Base-by-base conservation (phyloP, 345 rosid genomes). In the Heritiera fomes region DNA sequence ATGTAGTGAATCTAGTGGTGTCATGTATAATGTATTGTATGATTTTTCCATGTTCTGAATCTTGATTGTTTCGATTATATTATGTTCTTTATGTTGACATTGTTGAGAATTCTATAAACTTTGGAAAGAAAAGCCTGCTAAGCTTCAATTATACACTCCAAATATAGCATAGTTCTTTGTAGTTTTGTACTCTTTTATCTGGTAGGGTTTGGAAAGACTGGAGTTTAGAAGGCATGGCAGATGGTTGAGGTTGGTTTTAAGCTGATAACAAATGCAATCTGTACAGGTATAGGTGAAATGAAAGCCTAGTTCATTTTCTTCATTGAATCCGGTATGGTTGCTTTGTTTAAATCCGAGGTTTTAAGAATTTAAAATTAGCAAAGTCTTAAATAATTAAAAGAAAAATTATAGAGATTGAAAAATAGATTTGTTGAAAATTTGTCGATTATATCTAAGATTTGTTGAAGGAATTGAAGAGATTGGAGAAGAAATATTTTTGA, bases 1-100 rank as follows among this genome's bases (percentile, higher is more conserved):
- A 70, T 49, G 40, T 28, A 28, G 58, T 20, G 3, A 49, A 49
- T 71, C 23, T 30, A 28, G 43, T 9, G 32, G 14, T 55, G 3
- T 73, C 76, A 38, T 38, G 63, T 71, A 71, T 14, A 53, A 72
- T 10, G 7, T 72, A 18, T 55, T 53, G 32, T 53, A 73, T 55
- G 18, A 73, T 18, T 55, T 6, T 4, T 11, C 34, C 58, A 4
- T 14, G 2, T 28, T 1, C 30, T 10, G 56, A n/a, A 11, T 56
- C 64, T 40, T 55, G 47, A 71, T 71, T 34, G 60, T 30, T 52
- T 17, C 5, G 28, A 71, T 71, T 72, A 8, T 53, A 38, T 72
- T 72, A 38, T 72, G 76, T 53, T 34, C 18, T 9, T 73, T 41
- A 55, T 7, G 40, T 43, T 34, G 46, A 2, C 61, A 52, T 53